These are phyloP conservation scores for Trichoderma sp. DNA, from an alignment of 2,329 filamentous ascomycete species.

Conservation along the genomic window DNA sequence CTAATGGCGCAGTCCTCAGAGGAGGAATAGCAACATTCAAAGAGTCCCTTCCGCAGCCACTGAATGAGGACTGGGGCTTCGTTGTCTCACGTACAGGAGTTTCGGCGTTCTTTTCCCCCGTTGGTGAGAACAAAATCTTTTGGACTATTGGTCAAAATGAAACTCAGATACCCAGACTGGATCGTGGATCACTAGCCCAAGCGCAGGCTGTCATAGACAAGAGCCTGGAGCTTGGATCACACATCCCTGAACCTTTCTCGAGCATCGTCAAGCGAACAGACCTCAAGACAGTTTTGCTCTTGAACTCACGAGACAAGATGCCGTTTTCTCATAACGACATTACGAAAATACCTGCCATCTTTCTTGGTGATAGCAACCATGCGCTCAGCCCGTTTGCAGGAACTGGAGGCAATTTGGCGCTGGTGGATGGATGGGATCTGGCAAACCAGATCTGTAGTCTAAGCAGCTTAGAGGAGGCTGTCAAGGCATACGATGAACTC, in stretches of 20 bases:
- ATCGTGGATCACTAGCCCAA: not conserved
- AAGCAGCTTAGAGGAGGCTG: constrained; percentile 27
- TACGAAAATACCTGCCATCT: constrained; percentile 34
- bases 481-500: constrained; percentile 33
- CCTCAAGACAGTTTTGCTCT: constrained; percentile 32
- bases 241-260: constrained; percentile 39
- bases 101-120: constrained; percentile 44
- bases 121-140: constrained; percentile 39
- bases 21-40: constrained; percentile 39
- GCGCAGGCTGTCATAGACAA: not conserved
- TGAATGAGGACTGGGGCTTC: constrained; percentile 41
- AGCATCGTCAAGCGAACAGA: constrained; percentile 40
- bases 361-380: constrained; percentile 51
- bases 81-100: constrained; percentile 39
- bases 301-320: constrained; percentile 40
- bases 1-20: constrained; percentile 39
- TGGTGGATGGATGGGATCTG: constrained; percentile 48
- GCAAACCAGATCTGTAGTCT: constrained; percentile 38
- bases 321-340: constrained; percentile 40
- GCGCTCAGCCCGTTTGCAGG: constrained; percentile 49
- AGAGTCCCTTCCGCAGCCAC: constrained; percentile 31
- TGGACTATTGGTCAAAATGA: constrained; percentile 41
- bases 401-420: constrained; percentile 46
- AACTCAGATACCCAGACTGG: not conserved
- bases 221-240: constrained; percentile 29